These are phyloP conservation scores for Lippia alba DNA, from an alignment of 305 asterid genomes.

Conservation along the genomic window DNA sequence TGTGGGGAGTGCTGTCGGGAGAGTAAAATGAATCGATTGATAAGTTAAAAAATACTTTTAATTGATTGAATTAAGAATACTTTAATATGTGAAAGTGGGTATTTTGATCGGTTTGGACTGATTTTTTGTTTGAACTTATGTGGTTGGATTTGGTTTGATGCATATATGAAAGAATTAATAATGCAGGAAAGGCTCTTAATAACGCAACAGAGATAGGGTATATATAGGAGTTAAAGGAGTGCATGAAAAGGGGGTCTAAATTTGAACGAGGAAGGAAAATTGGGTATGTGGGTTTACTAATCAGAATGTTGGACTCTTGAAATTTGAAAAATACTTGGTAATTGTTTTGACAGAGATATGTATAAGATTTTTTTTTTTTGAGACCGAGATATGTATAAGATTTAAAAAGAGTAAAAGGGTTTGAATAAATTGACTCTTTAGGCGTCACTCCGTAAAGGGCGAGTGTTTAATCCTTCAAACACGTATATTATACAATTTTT, in stretches of 20 bases:
- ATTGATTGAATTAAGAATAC: too few species aligned
- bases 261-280: constrained; percentile 10
- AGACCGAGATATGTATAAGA: not conserved
- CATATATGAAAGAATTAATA: too few species aligned
- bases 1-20: too few species aligned
- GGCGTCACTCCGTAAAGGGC: not conserved
- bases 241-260: constrained; percentile 1
- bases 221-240: not conserved
- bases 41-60: too few species aligned
- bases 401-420: not conserved
- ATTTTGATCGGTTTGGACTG: too few species aligned
- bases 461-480: constrained; percentile 9
- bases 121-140: too few species aligned
- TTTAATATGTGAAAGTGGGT: too few species aligned
- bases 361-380: not conserved
- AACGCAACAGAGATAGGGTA: not conserved
- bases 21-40: too few species aligned
- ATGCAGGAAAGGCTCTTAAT: not conserved
- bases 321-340: not conserved
- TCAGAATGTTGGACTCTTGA: constrained; percentile 32
- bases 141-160: too few species aligned
- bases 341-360: not conserved
- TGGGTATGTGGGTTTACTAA: constrained; percentile 25
- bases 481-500: not conserved
- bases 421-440: not conserved